Evolutionary conservation across 2,329 filamentous ascomycete species (phyloP), one percentile per base, ranked within the genome.

Genomic region (Diplocarpon rosae): DNA sequence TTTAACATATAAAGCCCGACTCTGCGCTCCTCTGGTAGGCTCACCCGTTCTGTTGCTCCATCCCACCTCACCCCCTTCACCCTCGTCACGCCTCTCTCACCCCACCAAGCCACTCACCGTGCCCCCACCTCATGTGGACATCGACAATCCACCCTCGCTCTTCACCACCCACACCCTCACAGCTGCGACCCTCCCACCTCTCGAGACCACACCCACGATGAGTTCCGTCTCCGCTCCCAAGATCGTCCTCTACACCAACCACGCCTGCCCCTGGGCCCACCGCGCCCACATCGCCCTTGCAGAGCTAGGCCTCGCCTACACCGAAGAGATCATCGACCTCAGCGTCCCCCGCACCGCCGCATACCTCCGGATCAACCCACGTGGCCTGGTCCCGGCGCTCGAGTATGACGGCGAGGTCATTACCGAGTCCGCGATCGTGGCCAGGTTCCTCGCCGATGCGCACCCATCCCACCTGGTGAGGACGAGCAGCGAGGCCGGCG

Each of bases 321-420:
- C 85, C 46, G 79, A 86, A 53, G 78, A 84, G 48, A 75, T 78
- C 46, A 83, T 93, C 55, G 82, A 90, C 60, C 70, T 92, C 37
- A 63, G 66, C 53, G 72, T 64, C 9, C 85, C 85, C 0, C 77
- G 85, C 9, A 78, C 81, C 24, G 68, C 75, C 31, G 85, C 80
- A 69, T 92, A 90, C 60, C 73, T 92, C 8, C 69, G 80, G 41
- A 66, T 92, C 60, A 89, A 90, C 66, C 84, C 85, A 52, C 78
- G 84, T 45, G 86, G 86, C 12, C 75, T 88, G 2, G 84, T 92
- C 4, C 85, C 86, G 0, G 67, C 78, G 0, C 65, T 92, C 45
- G 72, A 74, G 17, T 82, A 83, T 67, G 71, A 77, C 50, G 71
- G 69, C 49, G 71, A 83, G 50, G 80, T 85, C 59, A 69, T 92